phyloP scores from a whole-genome alignment of 805 yeast species.

The Suhomyces prunicola region DNA sequence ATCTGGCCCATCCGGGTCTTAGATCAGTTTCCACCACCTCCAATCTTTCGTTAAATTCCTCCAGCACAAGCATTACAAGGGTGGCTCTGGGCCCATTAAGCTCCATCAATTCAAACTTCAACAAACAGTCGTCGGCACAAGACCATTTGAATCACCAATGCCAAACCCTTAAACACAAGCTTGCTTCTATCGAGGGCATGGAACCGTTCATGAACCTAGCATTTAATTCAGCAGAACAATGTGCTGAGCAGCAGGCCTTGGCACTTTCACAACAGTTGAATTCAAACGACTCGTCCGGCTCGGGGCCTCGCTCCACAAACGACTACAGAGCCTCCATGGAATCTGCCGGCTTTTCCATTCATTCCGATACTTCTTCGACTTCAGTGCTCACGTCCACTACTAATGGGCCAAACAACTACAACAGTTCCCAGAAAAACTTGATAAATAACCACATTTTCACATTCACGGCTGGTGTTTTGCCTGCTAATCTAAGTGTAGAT shows the following conservation, averaged over 20 bases:
- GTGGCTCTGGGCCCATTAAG: constrained; percentile 46
- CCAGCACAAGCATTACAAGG: constrained; percentile 34
- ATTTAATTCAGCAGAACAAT: constrained; percentile 59
- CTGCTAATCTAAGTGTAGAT: constrained; percentile 73
- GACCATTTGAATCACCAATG: constrained; percentile 75
- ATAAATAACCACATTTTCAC: constrained; percentile 46
- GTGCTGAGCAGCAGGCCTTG: constrained; percentile 71
- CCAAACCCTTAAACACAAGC: constrained; percentile 48
- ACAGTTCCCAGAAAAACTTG: constrained; percentile 10
- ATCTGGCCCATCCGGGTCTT: constrained; percentile 23
- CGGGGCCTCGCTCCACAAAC: constrained; percentile 7
- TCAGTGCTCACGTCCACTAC: constrained; percentile 18
- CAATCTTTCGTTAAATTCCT: constrained; percentile 26
- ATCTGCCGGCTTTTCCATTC: constrained; percentile 33
- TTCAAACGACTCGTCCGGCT: constrained; percentile 12
- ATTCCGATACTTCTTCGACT: constrained; percentile 29
- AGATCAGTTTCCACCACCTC: constrained; percentile 39
- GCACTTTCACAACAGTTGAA: constrained; percentile 42
- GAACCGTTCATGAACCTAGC: constrained; percentile 65
- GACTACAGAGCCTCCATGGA: constrained; percentile 34
- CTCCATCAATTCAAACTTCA: constrained; percentile 51
- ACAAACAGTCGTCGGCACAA: constrained; percentile 55
- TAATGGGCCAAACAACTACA: constrained; percentile 1
- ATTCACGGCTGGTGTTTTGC: constrained; percentile 73
- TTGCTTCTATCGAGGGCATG: constrained; percentile 63